Evolutionary conservation across 257 asterid genomes (phyloP).

Genomic region (Nicotiana obtusifolia): DNA sequence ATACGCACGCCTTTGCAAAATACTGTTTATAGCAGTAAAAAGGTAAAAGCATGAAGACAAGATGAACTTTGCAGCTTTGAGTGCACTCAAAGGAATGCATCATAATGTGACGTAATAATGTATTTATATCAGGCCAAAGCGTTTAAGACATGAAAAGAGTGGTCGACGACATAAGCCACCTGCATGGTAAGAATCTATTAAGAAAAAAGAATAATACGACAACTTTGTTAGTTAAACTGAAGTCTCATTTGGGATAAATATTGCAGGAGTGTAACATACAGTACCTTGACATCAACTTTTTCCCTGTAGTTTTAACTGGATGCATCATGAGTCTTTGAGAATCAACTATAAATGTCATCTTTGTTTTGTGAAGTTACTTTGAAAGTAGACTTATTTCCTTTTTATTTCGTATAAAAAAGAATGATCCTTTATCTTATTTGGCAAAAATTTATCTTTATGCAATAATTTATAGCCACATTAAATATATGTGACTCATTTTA

Average conservation of each 20-base stretch:
- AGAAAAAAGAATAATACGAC: no score
- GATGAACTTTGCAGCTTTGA: not conserved
- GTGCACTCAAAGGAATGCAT: not conserved
- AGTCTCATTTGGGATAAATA: not conserved
- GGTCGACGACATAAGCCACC: no score
- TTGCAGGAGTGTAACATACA: not conserved
- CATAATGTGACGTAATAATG: not conserved
- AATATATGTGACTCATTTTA: no score
- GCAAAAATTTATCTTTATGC: no score
- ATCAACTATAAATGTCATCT: not conserved
- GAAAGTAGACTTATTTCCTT: not conserved
- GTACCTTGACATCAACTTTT: not conserved
- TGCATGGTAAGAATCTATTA: no score
- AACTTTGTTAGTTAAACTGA: not conserved
- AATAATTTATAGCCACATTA: no score
- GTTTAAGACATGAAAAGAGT: not conserved
- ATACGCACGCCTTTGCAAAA: not conserved
- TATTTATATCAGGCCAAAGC: not conserved
- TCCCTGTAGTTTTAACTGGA: not conserved
- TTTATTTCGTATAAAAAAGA: no score
- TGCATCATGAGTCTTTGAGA: not conserved
- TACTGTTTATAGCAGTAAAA: not conserved
- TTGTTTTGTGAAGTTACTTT: not conserved
- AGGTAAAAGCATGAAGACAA: not conserved
- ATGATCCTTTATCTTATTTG: no score